Evolutionary conservation across 163 green algal species (phyloP).

Genomic region (Scenedesmus sp.): DNA sequence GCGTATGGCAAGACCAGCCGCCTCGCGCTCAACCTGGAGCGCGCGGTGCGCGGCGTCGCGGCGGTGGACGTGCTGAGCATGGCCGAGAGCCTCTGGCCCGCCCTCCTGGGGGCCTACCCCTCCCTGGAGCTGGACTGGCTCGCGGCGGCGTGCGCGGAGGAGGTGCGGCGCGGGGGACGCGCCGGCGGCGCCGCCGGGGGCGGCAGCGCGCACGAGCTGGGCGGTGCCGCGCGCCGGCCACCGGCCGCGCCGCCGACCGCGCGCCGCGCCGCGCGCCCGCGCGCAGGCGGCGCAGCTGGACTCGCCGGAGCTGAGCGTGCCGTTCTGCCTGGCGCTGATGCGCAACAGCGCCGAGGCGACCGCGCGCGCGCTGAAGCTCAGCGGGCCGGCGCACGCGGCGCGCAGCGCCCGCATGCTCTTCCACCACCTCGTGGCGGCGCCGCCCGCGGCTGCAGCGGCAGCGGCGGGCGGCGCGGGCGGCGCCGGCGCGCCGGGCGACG

Average conservation of each 20-base stretch:
- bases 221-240: too few species aligned
- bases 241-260: too few species aligned
- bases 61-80: conserved; percentile 35
- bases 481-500: conserved; percentile 44
- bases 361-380: conserved; percentile 10
- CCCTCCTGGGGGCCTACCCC: conserved; percentile 41
- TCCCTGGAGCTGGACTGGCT: conserved; percentile 44
- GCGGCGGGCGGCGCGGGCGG: conserved; percentile 42
- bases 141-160: conserved; percentile 17
- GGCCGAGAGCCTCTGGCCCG: conserved; percentile 40
- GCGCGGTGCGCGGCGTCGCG: not conserved
- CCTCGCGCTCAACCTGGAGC: conserved; percentile 21
- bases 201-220: too few species aligned
- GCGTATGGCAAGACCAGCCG: conserved; percentile 32
- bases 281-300: conserved; percentile 23
- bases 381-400: conserved; percentile 3
- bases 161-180: not conserved
- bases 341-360: conserved; percentile 19
- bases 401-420: conserved; percentile 40
- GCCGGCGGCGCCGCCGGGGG: too few species aligned
- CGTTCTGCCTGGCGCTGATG: conserved; percentile 22
- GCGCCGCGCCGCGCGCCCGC: too few species aligned
- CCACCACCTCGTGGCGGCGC: conserved; percentile 2
- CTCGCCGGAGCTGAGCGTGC: conserved; percentile 26
- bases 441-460: conserved; percentile 3